phyloP scores from a whole-genome alignment of 2,329 filamentous ascomycete species.

The Pseudogymnoascus sp. region DNA sequence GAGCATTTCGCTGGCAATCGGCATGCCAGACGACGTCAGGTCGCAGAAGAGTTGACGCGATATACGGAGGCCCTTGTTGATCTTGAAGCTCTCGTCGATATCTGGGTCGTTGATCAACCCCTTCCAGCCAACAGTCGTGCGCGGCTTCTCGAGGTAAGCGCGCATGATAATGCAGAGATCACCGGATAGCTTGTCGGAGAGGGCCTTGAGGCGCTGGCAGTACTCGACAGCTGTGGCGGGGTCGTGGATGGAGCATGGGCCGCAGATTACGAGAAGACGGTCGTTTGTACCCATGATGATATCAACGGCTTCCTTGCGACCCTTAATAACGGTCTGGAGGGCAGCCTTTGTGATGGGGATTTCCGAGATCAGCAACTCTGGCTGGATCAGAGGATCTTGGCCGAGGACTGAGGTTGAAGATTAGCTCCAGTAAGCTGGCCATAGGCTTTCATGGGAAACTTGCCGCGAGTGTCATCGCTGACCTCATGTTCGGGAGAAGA shows the following conservation, averaged over 20 bases:
- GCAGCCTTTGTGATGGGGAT: slow-evolving; percentile 64
- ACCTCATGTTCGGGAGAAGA: slow-evolving; percentile 27
- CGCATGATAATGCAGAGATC: slow-evolving; percentile 95
- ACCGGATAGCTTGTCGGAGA: slow-evolving; percentile 71
- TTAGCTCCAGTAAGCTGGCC: not conserved
- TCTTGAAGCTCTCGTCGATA: slow-evolving; percentile 94
- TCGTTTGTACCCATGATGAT: slow-evolving; percentile 44
- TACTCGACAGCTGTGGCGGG: slow-evolving; percentile 84
- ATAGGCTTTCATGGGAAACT: slow-evolving; percentile 20
- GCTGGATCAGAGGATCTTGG: slow-evolving; percentile 88
- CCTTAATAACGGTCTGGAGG: slow-evolving; percentile 63
- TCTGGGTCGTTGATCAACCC: slow-evolving; percentile 98
- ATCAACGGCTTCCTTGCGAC: slow-evolving; percentile 52
- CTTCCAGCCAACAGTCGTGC: slow-evolving; percentile 98
- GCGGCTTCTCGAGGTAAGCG: slow-evolving; percentile 96
- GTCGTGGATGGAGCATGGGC: slow-evolving; percentile 96
- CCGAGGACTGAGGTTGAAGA: slow-evolving; percentile 61
- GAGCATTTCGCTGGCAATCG: slow-evolving; percentile 96
- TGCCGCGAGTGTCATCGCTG: slow-evolving; percentile 49
- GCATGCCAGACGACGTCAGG: slow-evolving; percentile 79
- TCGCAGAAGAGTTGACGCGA: slow-evolving; percentile 92
- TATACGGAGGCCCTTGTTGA: slow-evolving; percentile 94
- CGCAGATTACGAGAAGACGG: slow-evolving; percentile 87
- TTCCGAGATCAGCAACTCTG: slow-evolving; percentile 78
- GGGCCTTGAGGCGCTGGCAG: slow-evolving; percentile 66